Percentiles rank a stretch among this genome's conserved stretches.
Evolutionary conservation across 2,329 filamentous ascomycete genomes (phyloP).

Genomic region (Claviceps maximensis): DNA sequence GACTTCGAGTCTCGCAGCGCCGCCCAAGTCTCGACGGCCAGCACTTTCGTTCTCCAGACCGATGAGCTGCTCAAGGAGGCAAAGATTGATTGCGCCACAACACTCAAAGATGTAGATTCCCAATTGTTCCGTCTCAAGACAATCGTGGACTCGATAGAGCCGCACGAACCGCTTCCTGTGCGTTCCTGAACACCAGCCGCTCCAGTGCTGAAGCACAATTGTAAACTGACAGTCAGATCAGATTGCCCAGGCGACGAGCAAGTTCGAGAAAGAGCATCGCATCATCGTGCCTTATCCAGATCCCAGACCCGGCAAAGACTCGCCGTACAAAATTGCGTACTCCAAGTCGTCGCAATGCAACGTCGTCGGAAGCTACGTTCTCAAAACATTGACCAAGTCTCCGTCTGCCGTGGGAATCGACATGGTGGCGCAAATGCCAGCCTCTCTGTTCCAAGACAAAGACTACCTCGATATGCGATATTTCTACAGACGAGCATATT

Average conservation of each 20-base stretch:
- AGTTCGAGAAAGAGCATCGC: conserved; percentile 52
- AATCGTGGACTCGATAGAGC: conserved; percentile 35
- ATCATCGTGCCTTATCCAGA: conserved; percentile 73
- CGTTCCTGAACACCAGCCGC: conserved; percentile 10
- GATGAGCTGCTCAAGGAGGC: conserved; percentile 45
- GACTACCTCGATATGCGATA: conserved; percentile 89
- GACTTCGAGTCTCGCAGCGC: conserved; percentile 27
- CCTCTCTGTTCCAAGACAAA: conserved; percentile 73
- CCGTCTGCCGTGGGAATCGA: conserved; percentile 53
- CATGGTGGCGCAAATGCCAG: conserved; percentile 77
- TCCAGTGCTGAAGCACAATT: neutral
- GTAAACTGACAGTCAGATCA: conserved; percentile 17
- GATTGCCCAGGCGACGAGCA: conserved; percentile 55
- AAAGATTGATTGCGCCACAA: conserved; percentile 36
- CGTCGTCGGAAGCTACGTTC: conserved; percentile 75
- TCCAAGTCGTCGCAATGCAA: conserved; percentile 66
- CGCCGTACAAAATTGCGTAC: conserved; percentile 72
- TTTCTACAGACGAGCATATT: conserved; percentile 90
- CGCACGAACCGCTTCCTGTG: conserved; percentile 38
- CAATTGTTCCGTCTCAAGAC: conserved; percentile 39
- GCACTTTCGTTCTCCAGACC: conserved; percentile 45
- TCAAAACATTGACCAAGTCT: conserved; percentile 58
- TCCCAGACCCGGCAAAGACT: conserved; percentile 62
- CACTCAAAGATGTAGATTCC: conserved; percentile 34
- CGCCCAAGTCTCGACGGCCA: conserved; percentile 31